A percentile compares a stretch with the other conserved stretches of the same genome.
phyloP scores from a whole-genome alignment of 352 stramenopile genomes.

The Globisporangium perplexum region DNA sequence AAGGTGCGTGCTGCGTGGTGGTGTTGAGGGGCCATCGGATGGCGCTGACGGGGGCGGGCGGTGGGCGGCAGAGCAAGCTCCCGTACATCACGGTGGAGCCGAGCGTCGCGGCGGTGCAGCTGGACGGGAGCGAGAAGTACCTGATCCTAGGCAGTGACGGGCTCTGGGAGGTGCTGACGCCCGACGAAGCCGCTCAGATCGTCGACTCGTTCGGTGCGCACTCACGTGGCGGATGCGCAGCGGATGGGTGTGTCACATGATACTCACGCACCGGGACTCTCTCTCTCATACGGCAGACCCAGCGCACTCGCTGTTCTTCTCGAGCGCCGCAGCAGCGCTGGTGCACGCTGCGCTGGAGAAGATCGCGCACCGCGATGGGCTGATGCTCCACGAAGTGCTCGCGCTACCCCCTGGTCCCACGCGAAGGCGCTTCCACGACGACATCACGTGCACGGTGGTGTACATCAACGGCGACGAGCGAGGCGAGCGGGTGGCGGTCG shows the following conservation, averaged over 20 bases:
- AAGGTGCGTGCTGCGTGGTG: constrained; percentile 62
- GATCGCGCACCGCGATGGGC: constrained; percentile 53
- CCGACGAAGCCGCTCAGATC: constrained; percentile 59
- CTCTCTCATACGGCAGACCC: constrained; percentile 20
- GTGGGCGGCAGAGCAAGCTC: constrained; percentile 50
- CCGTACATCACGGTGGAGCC: constrained; percentile 75
- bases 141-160: constrained; percentile 80
- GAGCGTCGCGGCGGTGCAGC: constrained; percentile 38
- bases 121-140: constrained; percentile 56
- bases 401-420: constrained; percentile 38
- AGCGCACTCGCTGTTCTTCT: constrained; percentile 51
- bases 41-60: neutral
- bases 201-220: constrained; percentile 59
- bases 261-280: neutral
- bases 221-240: neutral
- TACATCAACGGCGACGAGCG: constrained; percentile 28
- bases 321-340: constrained; percentile 40
- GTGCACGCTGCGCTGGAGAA: constrained; percentile 72
- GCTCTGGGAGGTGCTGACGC: constrained; percentile 73
- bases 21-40: neutral
- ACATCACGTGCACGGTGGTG: constrained; percentile 78
- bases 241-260: neutral
- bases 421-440: constrained; percentile 61
- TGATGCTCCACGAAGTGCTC: constrained; percentile 69
- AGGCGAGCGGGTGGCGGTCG: neutral